phyloP scores from a whole-genome alignment of 2,329 filamentous ascomycete species.

The Fusarium duplospermum region DNA sequence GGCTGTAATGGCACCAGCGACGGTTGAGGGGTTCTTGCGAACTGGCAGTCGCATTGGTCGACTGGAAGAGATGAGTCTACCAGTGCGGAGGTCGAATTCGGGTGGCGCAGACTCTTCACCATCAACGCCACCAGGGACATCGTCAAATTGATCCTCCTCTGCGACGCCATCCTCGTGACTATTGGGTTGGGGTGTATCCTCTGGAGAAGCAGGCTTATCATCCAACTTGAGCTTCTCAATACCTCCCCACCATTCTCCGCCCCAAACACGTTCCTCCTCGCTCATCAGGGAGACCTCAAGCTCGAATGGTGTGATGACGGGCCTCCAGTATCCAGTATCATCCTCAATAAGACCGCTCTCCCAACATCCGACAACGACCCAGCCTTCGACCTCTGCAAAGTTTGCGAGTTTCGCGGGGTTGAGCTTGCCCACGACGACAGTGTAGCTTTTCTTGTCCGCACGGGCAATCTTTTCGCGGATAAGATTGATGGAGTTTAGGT shows the following conservation, averaged over 20 bases:
- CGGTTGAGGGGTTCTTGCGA: slow-evolving; percentile 30
- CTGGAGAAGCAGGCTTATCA: slow-evolving; percentile 24
- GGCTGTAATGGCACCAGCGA: slow-evolving; percentile 7
- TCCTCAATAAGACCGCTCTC: slow-evolving; percentile 93
- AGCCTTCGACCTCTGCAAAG: slow-evolving; percentile 93
- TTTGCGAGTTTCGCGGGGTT: slow-evolving; percentile 97
- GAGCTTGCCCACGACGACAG: slow-evolving; percentile 95
- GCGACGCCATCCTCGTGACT: slow-evolving; percentile 16
- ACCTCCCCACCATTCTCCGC: slow-evolving; percentile 87
- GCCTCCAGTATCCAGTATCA: slow-evolving; percentile 82
- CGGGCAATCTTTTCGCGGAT: slow-evolving; percentile 78
- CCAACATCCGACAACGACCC: slow-evolving; percentile 98
- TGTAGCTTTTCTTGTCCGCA: slow-evolving; percentile 94
- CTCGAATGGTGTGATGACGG: slow-evolving; percentile 96
- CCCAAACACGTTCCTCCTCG: slow-evolving; percentile 85
- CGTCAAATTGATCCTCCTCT: slow-evolving; percentile 39
- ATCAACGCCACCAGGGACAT: slow-evolving; percentile 59
- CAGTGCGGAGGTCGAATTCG: slow-evolving; percentile 92
- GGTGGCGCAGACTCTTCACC: slow-evolving; percentile 82
- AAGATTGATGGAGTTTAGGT: slow-evolving; percentile 81
- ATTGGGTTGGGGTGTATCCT: not conserved
- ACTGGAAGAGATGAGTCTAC: slow-evolving; percentile 81
- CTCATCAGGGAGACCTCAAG: slow-evolving; percentile 79
- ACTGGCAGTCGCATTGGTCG: slow-evolving; percentile 74
- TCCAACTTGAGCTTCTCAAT: slow-evolving; percentile 75